Percentiles rank a stretch among this genome's conserved stretches.
phyloP scores from a whole-genome alignment of 495 filamentous ascomycete genomes.

The Chlorociboria aeruginascens region DNA sequence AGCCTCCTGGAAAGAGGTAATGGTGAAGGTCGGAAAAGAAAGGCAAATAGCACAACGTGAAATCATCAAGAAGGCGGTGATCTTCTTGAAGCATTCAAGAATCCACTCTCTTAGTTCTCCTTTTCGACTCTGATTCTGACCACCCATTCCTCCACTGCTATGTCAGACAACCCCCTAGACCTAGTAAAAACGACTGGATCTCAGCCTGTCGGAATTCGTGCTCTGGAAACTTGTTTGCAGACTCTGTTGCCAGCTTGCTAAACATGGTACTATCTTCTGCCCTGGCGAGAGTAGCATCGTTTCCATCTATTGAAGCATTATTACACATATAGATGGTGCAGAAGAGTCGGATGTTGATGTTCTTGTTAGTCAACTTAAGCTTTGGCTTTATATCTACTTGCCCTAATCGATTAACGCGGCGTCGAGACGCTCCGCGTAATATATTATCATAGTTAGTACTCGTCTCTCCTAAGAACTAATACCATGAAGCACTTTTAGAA shows the following conservation, averaged over 20 bases:
- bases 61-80: too few species aligned
- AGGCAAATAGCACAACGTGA: too few species aligned
- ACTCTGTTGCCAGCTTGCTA: slow-evolving; percentile 33
- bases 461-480: slow-evolving; percentile 62
- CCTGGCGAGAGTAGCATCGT: too few species aligned
- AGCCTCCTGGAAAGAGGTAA: too few species aligned
- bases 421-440: slow-evolving; percentile 61
- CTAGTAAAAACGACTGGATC: slow-evolving; percentile 52
- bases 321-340: neutral
- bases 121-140: slow-evolving; percentile 21
- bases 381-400: slow-evolving; percentile 51
- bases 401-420: slow-evolving; percentile 61
- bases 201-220: slow-evolving; percentile 52
- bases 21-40: too few species aligned
- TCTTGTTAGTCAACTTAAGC: neutral
- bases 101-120: slow-evolving; percentile 17
- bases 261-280: too few species aligned
- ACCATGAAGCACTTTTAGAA: slow-evolving; percentile 69
- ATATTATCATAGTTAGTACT: slow-evolving; percentile 73
- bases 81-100: too few species aligned
- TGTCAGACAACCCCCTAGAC: slow-evolving; percentile 37
- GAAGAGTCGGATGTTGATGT: neutral
- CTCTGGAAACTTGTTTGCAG: slow-evolving; percentile 38
- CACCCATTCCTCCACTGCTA: slow-evolving; percentile 39
- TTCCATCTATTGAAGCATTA: slow-evolving; percentile 18